These are phyloP conservation scores for Umbelopsis sp. DNA, from an alignment of 192 early-diverging fungal genomes.

Conservation along the genomic window DNA sequence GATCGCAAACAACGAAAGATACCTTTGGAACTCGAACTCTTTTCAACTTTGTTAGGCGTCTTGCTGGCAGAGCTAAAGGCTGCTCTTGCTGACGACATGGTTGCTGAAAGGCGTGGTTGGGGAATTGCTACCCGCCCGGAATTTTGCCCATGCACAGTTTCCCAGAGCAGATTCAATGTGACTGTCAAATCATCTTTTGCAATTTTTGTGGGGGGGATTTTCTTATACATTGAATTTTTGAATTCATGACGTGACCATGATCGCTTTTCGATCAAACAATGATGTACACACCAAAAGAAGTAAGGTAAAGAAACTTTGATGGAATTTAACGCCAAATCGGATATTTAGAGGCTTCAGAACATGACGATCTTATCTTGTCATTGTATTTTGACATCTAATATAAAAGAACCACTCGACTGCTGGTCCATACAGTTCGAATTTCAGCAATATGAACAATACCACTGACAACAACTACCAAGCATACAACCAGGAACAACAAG, in stretches of 20 bases:
- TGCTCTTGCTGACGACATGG: background rate
- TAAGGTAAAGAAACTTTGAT: background rate
- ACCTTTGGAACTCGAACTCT: background rate
- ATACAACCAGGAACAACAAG: background rate
- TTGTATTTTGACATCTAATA: background rate
- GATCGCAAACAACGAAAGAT: too few species aligned
- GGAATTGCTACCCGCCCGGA: background rate
- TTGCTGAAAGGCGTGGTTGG: background rate
- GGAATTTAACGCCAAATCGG: background rate
- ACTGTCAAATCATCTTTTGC: too few species aligned
- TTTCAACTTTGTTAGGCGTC: background rate
- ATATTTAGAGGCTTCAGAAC: background rate
- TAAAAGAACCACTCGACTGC: background rate
- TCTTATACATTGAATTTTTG: background rate
- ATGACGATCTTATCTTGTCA: conserved; percentile 14
- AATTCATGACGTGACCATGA: conserved; percentile 4
- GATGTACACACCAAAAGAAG: background rate
- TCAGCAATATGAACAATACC: background rate
- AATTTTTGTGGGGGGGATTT: background rate
- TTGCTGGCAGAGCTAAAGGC: background rate
- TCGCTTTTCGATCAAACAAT: background rate
- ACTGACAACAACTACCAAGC: background rate
- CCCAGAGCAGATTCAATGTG: too few species aligned
- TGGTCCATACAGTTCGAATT: too few species aligned
- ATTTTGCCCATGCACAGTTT: too few species aligned